Base-by-base conservation (phyloP, 108 stramenopile genomes). In the Stephanodiscus minutulus region DNA sequence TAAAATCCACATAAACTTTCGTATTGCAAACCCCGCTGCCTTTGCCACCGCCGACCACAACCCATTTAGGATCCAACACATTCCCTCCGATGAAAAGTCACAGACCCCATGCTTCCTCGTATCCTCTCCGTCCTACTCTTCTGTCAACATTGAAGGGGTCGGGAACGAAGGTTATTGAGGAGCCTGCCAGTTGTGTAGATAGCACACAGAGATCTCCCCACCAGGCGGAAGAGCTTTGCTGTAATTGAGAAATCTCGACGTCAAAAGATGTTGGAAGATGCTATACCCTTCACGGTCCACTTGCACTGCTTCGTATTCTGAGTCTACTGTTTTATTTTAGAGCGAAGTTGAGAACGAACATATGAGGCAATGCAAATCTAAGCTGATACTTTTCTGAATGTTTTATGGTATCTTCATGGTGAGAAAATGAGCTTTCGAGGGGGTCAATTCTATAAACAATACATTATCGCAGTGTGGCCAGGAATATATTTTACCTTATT, bases 61-160 rank as follows among this genome's bases (percentile, higher is more conserved):
- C 89, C 89, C 37, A 90, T 56, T 72, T 3, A 88, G 62, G 18
- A 90, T 72, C 12, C 77, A 74, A 46, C 79, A 82, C 43, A 84
- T 61, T 8, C 85, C 70, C 13, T 61, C 54, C 21, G 80, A 46
- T 6, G 92, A 88, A 76, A 90, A 93, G 0, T 64, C 61, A 59
- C 67, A 61, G 5, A 28, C 53, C 44, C 70, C 57, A 0, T 29
- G 37, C 33, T 67, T 49, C 39, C 57, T 24, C 24, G 13, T 48
- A 18, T 70, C 79, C 22, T 72, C 59, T 15, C 49, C 53, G 36
- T 66, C 72, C n/a, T 22, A 31, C 17, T 53, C 53, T 0, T 61
- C 49, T 9, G 22, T 9, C 33, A 29, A 53, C 43, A 36, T 20
- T 47, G 57, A 37, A 49, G 7, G 20, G 21, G 35, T 18, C 18